Base-by-base conservation (phyloP, 1,139 yeast species). In the Sugiyamaella paludigena region DNA sequence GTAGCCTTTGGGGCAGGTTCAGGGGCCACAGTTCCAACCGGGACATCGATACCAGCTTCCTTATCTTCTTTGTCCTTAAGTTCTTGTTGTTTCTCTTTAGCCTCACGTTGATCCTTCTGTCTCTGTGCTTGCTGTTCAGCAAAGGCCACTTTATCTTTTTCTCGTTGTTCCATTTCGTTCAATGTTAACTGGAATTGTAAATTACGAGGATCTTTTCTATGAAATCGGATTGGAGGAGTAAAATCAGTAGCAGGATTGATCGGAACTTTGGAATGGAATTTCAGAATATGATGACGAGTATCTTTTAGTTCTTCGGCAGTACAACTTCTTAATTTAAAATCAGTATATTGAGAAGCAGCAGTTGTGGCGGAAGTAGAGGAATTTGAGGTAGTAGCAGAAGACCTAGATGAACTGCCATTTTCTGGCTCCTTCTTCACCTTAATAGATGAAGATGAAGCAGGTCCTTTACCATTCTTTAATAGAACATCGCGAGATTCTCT, bases 151-250 rank as follows among this genome's bases (percentile, higher is more conserved):
- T 52, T 51, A 7, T 43, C 56, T 43, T 44, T 43, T 42, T 39
- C 40, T 36, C 55, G 47, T 49, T 57, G 85, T 57, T 76, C 76
- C 54, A 53, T 72, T 56, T 82, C 87, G 57, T 78, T 73, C 56
- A 83, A 63, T 1, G 85, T 84, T 58, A 87, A 71, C 67, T 87
- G 96, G 62, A 86, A 87, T 64, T 87, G 96, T 65, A 91, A 74
- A 63, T 87, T 87, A 59, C 89, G 78, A 1, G 98, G 96, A 66
- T 91, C 98, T 64, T 91, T 89, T 58, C 98, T 77, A 66, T 89
- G 96, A 61, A 91, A 73, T 58, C 96, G 74, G 13, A 91, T 84
- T 0, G 98, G 98, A 51, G 79, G 78, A 45, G 81, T 82, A 66
- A 91, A 91, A 56, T 83, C 83, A 33, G 74, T 73, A 29, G 74